A percentile compares a stretch with the other conserved stretches of the same genome.
Conservation (phyloP, 257 asterid species). For the Osmanthus fragrans region DNA sequence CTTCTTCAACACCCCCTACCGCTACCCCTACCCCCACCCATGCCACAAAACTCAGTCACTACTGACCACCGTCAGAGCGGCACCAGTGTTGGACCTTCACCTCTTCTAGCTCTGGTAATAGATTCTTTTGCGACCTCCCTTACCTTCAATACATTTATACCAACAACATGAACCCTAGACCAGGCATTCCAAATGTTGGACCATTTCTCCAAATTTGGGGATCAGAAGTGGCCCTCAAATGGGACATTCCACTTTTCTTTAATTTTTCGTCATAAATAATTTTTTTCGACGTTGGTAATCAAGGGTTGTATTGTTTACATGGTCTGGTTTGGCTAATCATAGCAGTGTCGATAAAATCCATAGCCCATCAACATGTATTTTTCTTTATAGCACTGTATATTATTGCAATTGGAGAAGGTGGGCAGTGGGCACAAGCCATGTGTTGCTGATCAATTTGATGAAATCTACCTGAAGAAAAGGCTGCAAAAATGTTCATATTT, state of each 20-base stretch:
- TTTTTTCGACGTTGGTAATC: no score
- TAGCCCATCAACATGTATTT: slow-evolving; percentile 27
- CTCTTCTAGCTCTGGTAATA: slow-evolving; percentile 81
- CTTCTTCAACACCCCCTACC: no score
- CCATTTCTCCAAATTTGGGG: slow-evolving; percentile 94
- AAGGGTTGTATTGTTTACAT: slow-evolving; percentile 49
- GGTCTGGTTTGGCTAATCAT: slow-evolving; percentile 43
- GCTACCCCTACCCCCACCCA: no score
- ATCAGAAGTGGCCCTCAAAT: slow-evolving; percentile 88
- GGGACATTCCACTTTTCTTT: slow-evolving; percentile 69
- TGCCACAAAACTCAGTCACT: no score
- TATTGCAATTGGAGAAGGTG: slow-evolving; percentile 61
- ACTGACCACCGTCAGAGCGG: no score
- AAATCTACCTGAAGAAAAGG: slow-evolving; percentile 39
- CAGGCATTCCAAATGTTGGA: slow-evolving; percentile 97
- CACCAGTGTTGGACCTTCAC: slow-evolving; percentile 94
- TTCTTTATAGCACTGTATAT: slow-evolving; percentile 65
- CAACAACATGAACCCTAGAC: slow-evolving; percentile 75
- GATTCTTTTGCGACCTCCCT: slow-evolving; percentile 97
- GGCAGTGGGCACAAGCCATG: slow-evolving; percentile 87
- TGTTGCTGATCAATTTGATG: slow-evolving; percentile 75
- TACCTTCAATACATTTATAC: slow-evolving; percentile 97
- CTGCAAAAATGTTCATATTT: slow-evolving; percentile 58
- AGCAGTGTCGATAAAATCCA: slow-evolving; percentile 39
- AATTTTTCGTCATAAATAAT: no score